These are phyloP conservation scores for Penicillium sp. DNA, from an alignment of 2,329 filamentous ascomycete species.

Conservation along the genomic window DNA sequence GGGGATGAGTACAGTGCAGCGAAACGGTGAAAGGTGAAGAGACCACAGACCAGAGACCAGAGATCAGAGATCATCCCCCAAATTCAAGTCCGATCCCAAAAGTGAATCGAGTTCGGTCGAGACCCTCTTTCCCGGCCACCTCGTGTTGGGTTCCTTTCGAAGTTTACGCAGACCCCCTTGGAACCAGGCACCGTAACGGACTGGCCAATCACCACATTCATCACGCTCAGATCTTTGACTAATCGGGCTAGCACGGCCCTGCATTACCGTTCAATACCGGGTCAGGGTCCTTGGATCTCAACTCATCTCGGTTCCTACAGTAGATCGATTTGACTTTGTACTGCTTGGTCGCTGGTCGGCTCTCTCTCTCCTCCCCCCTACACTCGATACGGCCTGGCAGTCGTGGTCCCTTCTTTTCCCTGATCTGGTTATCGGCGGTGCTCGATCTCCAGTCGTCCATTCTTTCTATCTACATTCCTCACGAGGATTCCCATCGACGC, in stretches of 20 bases:
- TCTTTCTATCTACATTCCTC: slow-evolving; percentile 28
- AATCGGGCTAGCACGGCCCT: slow-evolving; percentile 1
- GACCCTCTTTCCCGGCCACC: background rate
- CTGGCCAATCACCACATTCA: slow-evolving; percentile 8
- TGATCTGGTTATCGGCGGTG: slow-evolving; percentile 20
- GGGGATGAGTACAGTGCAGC: background rate
- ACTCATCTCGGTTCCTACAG: slow-evolving; percentile 6
- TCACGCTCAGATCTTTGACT: background rate
- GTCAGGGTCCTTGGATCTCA: slow-evolving; percentile 5
- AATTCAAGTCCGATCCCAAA: background rate
- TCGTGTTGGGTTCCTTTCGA: slow-evolving; percentile 7
- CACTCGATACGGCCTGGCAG: slow-evolving; percentile 22
- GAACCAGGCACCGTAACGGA: slow-evolving; percentile 16
- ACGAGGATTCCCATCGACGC: slow-evolving; percentile 9
- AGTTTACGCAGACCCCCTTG: background rate
- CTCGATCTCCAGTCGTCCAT: slow-evolving; percentile 25
- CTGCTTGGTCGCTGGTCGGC: background rate
- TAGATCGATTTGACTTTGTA: background rate
- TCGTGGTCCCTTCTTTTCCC: slow-evolving; percentile 24
- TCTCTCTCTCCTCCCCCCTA: background rate
- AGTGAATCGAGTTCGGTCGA: background rate
- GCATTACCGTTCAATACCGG: background rate
- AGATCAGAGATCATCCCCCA: background rate
- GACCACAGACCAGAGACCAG: no score
- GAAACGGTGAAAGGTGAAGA: background rate